Evolutionary conservation across 352 stramenopile species (phyloP).

Genomic region (Pythium chondricola): DNA sequence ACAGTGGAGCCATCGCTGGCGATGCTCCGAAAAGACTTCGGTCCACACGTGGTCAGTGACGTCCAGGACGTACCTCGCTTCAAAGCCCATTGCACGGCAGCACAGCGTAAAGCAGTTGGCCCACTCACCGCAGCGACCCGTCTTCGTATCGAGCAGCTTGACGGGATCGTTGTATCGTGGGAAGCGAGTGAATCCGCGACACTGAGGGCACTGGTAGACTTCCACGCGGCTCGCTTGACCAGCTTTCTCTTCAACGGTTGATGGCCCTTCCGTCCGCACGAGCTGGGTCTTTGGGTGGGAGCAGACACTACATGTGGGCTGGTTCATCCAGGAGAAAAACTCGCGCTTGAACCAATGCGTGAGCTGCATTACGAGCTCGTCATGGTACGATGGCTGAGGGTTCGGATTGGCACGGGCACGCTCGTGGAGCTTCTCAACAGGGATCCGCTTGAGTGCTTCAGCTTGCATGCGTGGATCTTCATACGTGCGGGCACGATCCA

Average conservation of each 20-base stretch:
- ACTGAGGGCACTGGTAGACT: constrained; percentile 76
- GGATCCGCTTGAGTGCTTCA: constrained; percentile 63
- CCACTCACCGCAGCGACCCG: constrained; percentile 89
- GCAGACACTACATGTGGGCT: constrained; percentile 58
- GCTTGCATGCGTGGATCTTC: constrained; percentile 58
- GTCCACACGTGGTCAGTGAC: constrained; percentile 95
- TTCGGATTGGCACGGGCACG: constrained; percentile 47
- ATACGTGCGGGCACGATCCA: constrained; percentile 57
- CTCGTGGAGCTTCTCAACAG: constrained; percentile 52
- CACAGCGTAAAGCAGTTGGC: constrained; percentile 92
- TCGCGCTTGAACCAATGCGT: constrained; percentile 88
- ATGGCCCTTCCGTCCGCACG: constrained; percentile 36
- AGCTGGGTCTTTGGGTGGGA: constrained; percentile 36
- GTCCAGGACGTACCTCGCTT: constrained; percentile 90
- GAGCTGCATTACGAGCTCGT: constrained; percentile 71
- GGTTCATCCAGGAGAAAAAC: constrained; percentile 90
- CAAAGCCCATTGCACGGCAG: constrained; percentile 85
- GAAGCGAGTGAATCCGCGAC: constrained; percentile 63
- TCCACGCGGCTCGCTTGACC: constrained; percentile 77
- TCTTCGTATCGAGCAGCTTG: constrained; percentile 80
- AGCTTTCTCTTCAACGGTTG: constrained; percentile 45
- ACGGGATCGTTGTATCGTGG: constrained; percentile 88
- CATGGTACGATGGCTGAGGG: constrained; percentile 40
- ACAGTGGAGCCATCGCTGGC: constrained; percentile 89
- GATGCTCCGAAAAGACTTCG: constrained; percentile 83